Evolutionary conservation across 1,284 basidiomycete genomes (phyloP), one percentile per base, ranked within the genome.

Genomic region (Leccinum fallax): DNA sequence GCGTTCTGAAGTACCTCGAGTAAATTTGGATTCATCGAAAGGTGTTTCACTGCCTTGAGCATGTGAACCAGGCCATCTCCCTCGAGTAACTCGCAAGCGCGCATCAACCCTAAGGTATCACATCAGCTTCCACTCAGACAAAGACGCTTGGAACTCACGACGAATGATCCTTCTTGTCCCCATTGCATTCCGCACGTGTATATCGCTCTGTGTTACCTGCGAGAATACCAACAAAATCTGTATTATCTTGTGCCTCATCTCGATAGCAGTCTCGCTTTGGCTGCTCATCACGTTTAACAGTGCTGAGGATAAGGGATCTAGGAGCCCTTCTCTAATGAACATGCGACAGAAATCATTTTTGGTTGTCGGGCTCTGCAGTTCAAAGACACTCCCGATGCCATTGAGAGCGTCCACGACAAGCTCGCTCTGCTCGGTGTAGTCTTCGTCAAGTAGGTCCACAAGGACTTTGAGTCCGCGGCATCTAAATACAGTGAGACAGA

Each of bases 321-420:
- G 81, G 5, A 98, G 81, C 16, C 96, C 96, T 76, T 98, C 97
- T 26, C 94, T 86, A 34, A 97, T 95, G 78, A 98, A 96, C 93
- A 98, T 97, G 16, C 97, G 87, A 73, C 96, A 98, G 74, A 98
- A 98, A 77, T 98, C 97, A 73, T 97, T 98, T 71, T 97, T 94
- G 8, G 95, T 96, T 8, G 95, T 97, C 2, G 96, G 94, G 56
- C 93, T 95, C 76, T 96, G 88, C 10, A 98, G 84, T 67, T 98
- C 96, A 70, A 99, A 97, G 3, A 98, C 97, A 67, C 90, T 94
- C 59, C 91, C 90, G 59, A 99, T 95, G 11, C 96, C 96, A 63
- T 97, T 94, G 3, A 99, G 84, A 1, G 97, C 95, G 65, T 97
- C 93, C 51, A 94, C 90, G 46, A 98, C 92, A n/a, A 99, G 86